Evolutionary conservation across 2,329 filamentous ascomycete genomes (phyloP), one percentile per base, ranked within the genome.

Genomic region (Trichoderma asperellum): DNA sequence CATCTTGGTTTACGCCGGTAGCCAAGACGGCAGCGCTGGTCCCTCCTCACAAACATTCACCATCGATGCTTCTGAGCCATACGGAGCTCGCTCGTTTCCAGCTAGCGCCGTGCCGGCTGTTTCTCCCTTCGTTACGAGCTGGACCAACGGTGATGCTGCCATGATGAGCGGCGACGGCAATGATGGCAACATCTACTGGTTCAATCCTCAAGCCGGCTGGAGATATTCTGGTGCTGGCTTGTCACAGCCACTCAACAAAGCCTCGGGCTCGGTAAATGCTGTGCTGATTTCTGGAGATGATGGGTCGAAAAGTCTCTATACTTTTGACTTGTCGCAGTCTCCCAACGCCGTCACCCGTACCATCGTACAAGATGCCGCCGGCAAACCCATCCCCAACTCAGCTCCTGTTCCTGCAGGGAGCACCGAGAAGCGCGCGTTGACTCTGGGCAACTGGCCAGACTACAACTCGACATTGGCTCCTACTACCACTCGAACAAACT

Each of bases 1-100:
- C 4, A 92, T 98, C 67, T 81, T 97, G 29, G 85, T 97, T 32
- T 97, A 94, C 77, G 92, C 90, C 37, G 95, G 95, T 57, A 88
- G 86, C 18, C 88, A 90, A 74, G 87, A 89, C 73, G 88, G 87
- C 32, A 81, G 81, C 40, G 79, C 81, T 10, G 79, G 82, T 7
- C 82, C 87, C 0, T 94, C 92, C 0, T 88, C 90, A 1, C 86
- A 93, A 73, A 95, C 93, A 0, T 97, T 94, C 75, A 85, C 91
- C 21, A 89, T 97, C 70, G 82, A 85, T 2, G 89, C 91, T 0
- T 84, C 84, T 5, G 81, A 86, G 37, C 92, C 93, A 0, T 92
- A 91, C 77, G 78, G 74, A 4, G 86, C 94, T 4, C 76, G 82
- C 11, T 85, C 91, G 0, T 89, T 84, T 75, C 82, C 84, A 64